A percentile compares a stretch with the other conserved stretches of the same genome.
phyloP scores from a whole-genome alignment of 495 filamentous ascomycete genomes.

The Cudoniella acicularis region DNA sequence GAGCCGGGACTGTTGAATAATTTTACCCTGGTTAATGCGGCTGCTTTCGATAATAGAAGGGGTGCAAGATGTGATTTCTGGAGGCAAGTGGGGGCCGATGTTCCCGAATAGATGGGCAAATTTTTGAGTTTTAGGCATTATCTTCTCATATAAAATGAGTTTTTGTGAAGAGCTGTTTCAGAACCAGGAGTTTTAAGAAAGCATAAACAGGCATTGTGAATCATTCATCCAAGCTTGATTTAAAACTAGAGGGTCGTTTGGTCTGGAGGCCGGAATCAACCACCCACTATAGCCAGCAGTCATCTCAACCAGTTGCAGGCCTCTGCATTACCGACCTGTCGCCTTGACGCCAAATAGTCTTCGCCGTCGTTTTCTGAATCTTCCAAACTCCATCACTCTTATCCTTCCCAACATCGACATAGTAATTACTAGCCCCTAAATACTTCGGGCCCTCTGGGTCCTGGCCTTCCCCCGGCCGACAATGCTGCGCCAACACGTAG shows the following conservation, averaged over 20 bases:
- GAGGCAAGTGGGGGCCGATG: conserved; percentile 40
- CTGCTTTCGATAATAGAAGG: conserved; percentile 52
- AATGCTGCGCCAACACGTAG: conserved; percentile 8
- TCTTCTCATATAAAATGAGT: too few species aligned
- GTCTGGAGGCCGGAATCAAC: too few species aligned
- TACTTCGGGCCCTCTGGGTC: conserved; percentile 4
- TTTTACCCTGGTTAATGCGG: conserved; percentile 45
- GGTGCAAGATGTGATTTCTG: conserved; percentile 54
- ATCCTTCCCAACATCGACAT: conserved; percentile 6
- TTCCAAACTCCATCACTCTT: conserved; percentile 5
- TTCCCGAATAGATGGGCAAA: conserved; percentile 40
- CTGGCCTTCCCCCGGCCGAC: neutral
- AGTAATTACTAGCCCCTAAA: neutral
- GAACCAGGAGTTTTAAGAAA: too few species aligned
- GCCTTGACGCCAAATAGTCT: conserved; percentile 11
- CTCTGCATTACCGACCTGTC: conserved; percentile 5
- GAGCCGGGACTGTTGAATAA: conserved; percentile 45
- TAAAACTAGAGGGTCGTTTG: too few species aligned
- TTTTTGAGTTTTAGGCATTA: too few species aligned
- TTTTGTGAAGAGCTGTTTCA: too few species aligned
- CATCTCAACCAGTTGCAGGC: too few species aligned
- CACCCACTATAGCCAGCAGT: too few species aligned
- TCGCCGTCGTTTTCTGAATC: conserved; percentile 9
- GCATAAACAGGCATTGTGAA: too few species aligned
- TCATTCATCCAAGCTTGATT: too few species aligned